phyloP scores from a whole-genome alignment of 352 stramenopile species.

The Phytopythium vexans region DNA sequence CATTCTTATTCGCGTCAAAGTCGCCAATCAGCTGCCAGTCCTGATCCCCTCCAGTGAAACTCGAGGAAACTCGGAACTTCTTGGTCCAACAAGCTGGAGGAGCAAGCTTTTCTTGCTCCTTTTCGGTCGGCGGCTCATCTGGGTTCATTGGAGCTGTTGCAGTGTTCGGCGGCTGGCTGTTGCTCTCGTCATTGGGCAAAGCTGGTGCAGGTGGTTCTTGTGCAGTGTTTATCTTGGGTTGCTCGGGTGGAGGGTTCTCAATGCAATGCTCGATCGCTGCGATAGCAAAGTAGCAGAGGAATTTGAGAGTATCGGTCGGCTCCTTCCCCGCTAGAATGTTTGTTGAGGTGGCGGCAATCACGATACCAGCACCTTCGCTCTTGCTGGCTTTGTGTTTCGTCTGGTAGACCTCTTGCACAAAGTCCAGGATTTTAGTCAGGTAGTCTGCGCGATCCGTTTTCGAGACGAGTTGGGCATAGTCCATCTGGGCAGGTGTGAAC shows the following conservation, averaged over 20 bases:
- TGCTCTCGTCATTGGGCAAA: background rate
- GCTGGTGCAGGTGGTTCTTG: background rate
- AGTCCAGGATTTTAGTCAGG: constrained; percentile 69
- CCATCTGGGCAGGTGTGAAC: constrained; percentile 43
- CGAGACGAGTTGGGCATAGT: constrained; percentile 60
- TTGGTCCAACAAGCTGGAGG: constrained; percentile 50
- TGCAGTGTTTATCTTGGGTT: constrained; percentile 1
- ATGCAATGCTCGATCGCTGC: constrained; percentile 55
- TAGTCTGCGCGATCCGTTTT: constrained; percentile 81
- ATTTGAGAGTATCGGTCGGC: constrained; percentile 67
- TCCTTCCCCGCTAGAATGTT: constrained; percentile 83
- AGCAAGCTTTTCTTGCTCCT: constrained; percentile 3
- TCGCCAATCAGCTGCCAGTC: constrained; percentile 61
- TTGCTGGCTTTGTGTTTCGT: constrained; percentile 16
- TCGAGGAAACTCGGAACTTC: constrained; percentile 52
- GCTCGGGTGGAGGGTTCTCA: constrained; percentile 13
- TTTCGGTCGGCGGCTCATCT: background rate
- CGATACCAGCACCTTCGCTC: constrained; percentile 7
- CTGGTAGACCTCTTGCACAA: constrained; percentile 60
- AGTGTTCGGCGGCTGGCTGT: background rate
- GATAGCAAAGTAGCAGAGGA: constrained; percentile 63
- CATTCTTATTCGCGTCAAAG: constrained; percentile 55
- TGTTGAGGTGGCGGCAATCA: constrained; percentile 63
- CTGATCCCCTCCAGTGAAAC: constrained; percentile 39
- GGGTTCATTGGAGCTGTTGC: background rate